Percentiles rank a stretch among this genome's conserved stretches.
Evolutionary conservation across 1,284 basidiomycete genomes (phyloP).

Genomic region (Cutaneotrichosporon curvatum): DNA sequence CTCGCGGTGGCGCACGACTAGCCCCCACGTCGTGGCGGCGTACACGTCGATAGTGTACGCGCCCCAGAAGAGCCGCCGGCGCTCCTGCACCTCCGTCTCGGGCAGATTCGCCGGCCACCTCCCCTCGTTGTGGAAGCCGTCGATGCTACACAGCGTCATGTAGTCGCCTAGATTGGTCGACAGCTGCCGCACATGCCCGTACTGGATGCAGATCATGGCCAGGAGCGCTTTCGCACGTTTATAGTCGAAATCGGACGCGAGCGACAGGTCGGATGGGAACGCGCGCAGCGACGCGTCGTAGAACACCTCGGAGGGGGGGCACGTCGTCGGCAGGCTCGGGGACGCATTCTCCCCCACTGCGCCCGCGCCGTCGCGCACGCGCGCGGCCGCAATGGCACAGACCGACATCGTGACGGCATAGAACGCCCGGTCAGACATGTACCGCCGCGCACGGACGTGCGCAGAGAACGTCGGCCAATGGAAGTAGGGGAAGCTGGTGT

Average conservation of each 20-base stretch:
- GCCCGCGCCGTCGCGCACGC: constrained; percentile 36
- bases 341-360: neutral
- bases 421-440: constrained; percentile 33
- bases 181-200: constrained; percentile 26
- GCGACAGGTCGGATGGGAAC: constrained; percentile 66
- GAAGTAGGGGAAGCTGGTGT: constrained; percentile 33
- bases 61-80: constrained; percentile 40
- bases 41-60: constrained; percentile 42
- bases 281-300: constrained; percentile 21
- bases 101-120: constrained; percentile 34
- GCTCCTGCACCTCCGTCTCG: constrained; percentile 36
- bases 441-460: constrained; percentile 22
- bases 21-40: constrained; percentile 36
- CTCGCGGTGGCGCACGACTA: constrained; percentile 37
- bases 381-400: constrained; percentile 37
- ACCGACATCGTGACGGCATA: constrained; percentile 33
- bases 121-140: constrained; percentile 37
- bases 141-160: constrained; percentile 30
- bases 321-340: constrained; percentile 4
- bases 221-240: constrained; percentile 59
- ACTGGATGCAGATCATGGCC: constrained; percentile 34
- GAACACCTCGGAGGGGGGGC: constrained; percentile 25
- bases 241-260: constrained; percentile 69
- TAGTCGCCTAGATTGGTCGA: constrained; percentile 36
- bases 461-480: constrained; percentile 40